Percentiles rank a stretch among this genome's conserved stretches.
Evolutionary conservation across 805 yeast species (phyloP).

Genomic region (Yarrowia keelungensis): DNA sequence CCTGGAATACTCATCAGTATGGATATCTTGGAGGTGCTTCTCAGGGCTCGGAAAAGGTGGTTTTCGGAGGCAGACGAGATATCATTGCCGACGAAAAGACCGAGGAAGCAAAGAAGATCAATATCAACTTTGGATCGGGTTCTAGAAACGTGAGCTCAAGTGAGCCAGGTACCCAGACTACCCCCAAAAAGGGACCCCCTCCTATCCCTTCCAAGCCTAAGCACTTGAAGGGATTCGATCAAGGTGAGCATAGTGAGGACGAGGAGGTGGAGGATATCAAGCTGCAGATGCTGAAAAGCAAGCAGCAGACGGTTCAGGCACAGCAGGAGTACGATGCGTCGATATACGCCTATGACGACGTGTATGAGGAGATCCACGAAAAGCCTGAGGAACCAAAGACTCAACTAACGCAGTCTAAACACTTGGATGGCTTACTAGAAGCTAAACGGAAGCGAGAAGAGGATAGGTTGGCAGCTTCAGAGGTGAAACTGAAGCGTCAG

Average conservation of each 20-base stretch:
- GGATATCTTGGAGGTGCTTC: slow-evolving; percentile 67
- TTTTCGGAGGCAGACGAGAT: slow-evolving; percentile 61
- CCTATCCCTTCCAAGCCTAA: slow-evolving; percentile 42
- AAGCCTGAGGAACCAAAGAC: slow-evolving; percentile 40
- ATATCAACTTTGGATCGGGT: slow-evolving; percentile 12
- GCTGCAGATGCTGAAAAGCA: slow-evolving; percentile 7
- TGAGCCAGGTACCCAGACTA: neutral
- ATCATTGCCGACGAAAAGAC: slow-evolving; percentile 46
- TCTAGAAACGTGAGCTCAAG: neutral
- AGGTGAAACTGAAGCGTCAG: slow-evolving; percentile 50
- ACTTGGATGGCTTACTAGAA: slow-evolving; percentile 54
- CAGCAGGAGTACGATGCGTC: slow-evolving; percentile 33
- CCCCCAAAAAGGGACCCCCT: slow-evolving; percentile 40
- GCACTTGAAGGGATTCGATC: slow-evolving; percentile 35
- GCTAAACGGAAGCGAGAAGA: slow-evolving; percentile 57
- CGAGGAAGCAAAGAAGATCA: slow-evolving; percentile 21
- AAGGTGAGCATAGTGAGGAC: slow-evolving; percentile 36
- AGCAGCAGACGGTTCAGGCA: neutral
- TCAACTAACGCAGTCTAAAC: slow-evolving; percentile 43
- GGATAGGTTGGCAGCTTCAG: slow-evolving; percentile 55
- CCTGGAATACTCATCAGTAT: slow-evolving; percentile 67
- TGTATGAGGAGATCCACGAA: slow-evolving; percentile 55
- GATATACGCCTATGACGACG: slow-evolving; percentile 57
- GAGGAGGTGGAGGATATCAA: slow-evolving; percentile 3
- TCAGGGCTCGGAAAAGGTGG: slow-evolving; percentile 60